Percentiles rank a stretch among this genome's conserved stretches.
Conservation (phyloP, 345 rosid genomes). For the Dimocarpus longan region DNA sequence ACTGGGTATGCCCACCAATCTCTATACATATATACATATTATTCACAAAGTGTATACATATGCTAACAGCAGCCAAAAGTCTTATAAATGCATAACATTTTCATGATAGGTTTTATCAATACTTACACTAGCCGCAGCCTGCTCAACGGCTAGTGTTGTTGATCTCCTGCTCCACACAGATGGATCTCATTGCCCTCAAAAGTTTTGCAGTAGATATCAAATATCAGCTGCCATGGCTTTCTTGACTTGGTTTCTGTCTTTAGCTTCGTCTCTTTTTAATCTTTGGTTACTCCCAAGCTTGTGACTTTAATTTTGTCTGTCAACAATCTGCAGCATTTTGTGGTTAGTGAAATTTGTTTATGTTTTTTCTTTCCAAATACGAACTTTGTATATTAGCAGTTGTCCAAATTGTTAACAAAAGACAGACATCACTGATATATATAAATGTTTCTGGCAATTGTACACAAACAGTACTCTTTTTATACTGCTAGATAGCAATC, state of each 20-base stretch:
- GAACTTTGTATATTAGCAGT: slow-evolving; percentile 5
- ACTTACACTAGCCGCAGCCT: slow-evolving; percentile 77
- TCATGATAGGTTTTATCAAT: slow-evolving; percentile 61
- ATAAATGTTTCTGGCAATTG: slow-evolving; percentile 6
- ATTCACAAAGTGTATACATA: not conserved
- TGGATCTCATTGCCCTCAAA: slow-evolving; percentile 45
- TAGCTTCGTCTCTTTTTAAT: slow-evolving; percentile 80
- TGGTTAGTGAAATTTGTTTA: slow-evolving; percentile 12
- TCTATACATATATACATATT: too few species aligned
- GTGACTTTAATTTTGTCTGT: slow-evolving; percentile 27
- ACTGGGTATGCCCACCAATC: slow-evolving; percentile 55
- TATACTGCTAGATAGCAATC: not conserved
- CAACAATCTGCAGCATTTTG: not conserved
- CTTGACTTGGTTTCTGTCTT: slow-evolving; percentile 76
- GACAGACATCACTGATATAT: not conserved
- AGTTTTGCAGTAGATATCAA: slow-evolving; percentile 73
- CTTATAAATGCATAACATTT: not conserved
- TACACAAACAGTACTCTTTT: slow-evolving; percentile 2
- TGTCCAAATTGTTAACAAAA: not conserved
- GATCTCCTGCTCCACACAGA: slow-evolving; percentile 56
- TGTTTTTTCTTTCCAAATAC: not conserved
- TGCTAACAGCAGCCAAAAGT: not conserved
- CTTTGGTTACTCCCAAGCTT: slow-evolving; percentile 82
- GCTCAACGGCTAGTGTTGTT: slow-evolving; percentile 78
- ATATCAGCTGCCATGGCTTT: slow-evolving; percentile 86